Percentiles rank a stretch among this genome's conserved stretches.
These are phyloP conservation scores for Ustilago crameri DNA, from an alignment of 1,284 basidiomycete species.

Conservation along the genomic window DNA sequence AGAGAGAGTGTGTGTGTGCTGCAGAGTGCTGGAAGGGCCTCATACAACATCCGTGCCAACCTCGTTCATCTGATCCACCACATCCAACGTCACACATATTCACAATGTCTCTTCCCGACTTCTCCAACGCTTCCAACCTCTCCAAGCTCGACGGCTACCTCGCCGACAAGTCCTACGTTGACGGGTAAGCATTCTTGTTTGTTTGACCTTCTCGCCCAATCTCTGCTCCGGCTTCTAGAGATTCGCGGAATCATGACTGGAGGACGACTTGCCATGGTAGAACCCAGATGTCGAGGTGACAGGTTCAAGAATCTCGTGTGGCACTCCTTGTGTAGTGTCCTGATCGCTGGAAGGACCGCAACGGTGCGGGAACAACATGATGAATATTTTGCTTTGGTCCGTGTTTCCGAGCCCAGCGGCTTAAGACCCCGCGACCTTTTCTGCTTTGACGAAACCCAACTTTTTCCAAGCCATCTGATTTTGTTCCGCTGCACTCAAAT, in stretches of 20 bases:
- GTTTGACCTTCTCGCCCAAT: constrained; percentile 2
- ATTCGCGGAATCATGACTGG: too few relatives aligned
- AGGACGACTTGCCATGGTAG: too few relatives aligned
- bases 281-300: too few relatives aligned
- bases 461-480: constrained; percentile 66
- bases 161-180: constrained; percentile 64
- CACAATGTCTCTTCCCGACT: constrained; percentile 67
- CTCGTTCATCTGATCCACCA: constrained; percentile 17
- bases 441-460: constrained; percentile 66
- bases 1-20: constrained; percentile 1
- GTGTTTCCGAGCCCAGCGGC: constrained; percentile 69
- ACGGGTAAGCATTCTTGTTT: constrained; percentile 59
- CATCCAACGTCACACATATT: constrained; percentile 10
- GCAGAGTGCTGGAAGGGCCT: not conserved
- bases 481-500: constrained; percentile 10
- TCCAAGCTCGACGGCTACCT: constrained; percentile 62
- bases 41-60: not conserved
- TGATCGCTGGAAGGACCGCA: not conserved
- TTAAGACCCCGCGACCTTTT: constrained; percentile 68
- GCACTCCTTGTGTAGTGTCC: too few relatives aligned
- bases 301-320: too few relatives aligned
- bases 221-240: constrained; percentile 2
- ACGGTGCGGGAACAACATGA: constrained; percentile 46
- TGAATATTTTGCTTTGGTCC: constrained; percentile 67
- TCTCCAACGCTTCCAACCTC: constrained; percentile 59